Evolutionary conservation across 768 basidiomycete species (phyloP).

Genomic region (Boletus sp.): DNA sequence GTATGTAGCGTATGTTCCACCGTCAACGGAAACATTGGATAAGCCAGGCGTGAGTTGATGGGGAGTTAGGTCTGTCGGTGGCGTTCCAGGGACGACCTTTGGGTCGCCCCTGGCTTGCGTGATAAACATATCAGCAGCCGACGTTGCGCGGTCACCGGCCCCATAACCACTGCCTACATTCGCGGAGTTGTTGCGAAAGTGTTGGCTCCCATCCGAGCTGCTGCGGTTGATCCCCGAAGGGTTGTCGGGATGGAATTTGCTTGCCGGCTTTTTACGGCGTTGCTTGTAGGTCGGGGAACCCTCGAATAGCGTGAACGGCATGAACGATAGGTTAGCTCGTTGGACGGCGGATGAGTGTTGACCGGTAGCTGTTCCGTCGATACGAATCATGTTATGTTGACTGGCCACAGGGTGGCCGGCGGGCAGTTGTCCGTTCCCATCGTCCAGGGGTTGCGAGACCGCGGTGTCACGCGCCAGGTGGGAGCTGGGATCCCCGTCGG

Average conservation of each 20-base stretch:
- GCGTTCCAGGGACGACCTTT: constrained; percentile 21
- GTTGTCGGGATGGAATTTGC: constrained; percentile 29
- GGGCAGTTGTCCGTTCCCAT: constrained; percentile 16
- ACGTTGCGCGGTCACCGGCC: constrained; percentile 34
- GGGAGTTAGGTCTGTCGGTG: constrained; percentile 16
- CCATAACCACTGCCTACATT: constrained; percentile 28
- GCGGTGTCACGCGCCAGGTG: constrained; percentile 29
- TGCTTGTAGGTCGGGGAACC: constrained; percentile 89
- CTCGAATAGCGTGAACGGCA: constrained; percentile 73
- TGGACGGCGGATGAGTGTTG: constrained; percentile 20
- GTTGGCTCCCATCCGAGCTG: constrained; percentile 21
- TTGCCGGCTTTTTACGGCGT: constrained; percentile 69
- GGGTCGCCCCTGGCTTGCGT: constrained; percentile 60
- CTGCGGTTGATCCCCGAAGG: constrained; percentile 28
- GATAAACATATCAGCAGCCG: constrained; percentile 65
- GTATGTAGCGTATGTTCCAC: constrained; percentile 18
- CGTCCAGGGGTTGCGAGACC: constrained; percentile 5
- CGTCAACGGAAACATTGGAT: constrained; percentile 20
- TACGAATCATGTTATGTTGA: constrained; percentile 21
- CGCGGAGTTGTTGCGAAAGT: constrained; percentile 7
- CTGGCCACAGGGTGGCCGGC: constrained; percentile 2
- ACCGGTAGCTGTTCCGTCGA: constrained; percentile 21
- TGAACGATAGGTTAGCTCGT: constrained; percentile 40
- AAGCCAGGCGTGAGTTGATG: constrained; percentile 21
- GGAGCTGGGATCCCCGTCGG: constrained; percentile 35